phyloP scores from a whole-genome alignment of 805 yeast species.

The Tetrapisispora phaffii region DNA sequence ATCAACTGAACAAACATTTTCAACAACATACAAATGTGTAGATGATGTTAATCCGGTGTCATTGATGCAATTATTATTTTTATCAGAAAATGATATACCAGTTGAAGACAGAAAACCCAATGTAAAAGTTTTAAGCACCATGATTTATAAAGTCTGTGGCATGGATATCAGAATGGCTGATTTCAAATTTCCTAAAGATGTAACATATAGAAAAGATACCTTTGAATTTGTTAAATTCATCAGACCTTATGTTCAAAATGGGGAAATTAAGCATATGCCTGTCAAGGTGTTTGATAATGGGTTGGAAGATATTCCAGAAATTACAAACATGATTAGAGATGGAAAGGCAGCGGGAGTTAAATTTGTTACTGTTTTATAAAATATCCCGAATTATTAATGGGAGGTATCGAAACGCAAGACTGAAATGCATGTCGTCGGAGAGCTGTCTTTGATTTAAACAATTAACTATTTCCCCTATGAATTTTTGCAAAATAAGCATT shows the following conservation, averaged over 20 bases:
- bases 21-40: conserved; percentile 29
- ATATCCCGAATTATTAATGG: background rate
- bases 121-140: conserved; percentile 27
- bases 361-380: conserved; percentile 15
- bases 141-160: conserved; percentile 33
- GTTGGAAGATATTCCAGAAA: conserved; percentile 20
- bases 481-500: no score
- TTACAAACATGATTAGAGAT: conserved; percentile 16
- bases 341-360: conserved; percentile 27
- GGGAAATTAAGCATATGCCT: conserved; percentile 27
- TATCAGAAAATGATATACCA: conserved; percentile 17
- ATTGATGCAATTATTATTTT: background rate
- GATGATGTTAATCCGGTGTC: conserved; percentile 8
- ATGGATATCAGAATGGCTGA: conserved; percentile 26
- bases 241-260: conserved; percentile 16
- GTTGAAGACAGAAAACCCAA: conserved; percentile 26
- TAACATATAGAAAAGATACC: conserved; percentile 18
- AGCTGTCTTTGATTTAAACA: no score
- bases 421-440: no score
- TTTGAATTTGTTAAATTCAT: conserved; percentile 22
- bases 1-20: conserved; percentile 25
- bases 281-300: conserved; percentile 26
- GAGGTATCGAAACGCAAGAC: no score
- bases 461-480: no score
- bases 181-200: conserved; percentile 16